These are phyloP conservation scores for Cyclotella distinguenda DNA, from an alignment of 108 stramenopile species.

Conservation along the genomic window DNA sequence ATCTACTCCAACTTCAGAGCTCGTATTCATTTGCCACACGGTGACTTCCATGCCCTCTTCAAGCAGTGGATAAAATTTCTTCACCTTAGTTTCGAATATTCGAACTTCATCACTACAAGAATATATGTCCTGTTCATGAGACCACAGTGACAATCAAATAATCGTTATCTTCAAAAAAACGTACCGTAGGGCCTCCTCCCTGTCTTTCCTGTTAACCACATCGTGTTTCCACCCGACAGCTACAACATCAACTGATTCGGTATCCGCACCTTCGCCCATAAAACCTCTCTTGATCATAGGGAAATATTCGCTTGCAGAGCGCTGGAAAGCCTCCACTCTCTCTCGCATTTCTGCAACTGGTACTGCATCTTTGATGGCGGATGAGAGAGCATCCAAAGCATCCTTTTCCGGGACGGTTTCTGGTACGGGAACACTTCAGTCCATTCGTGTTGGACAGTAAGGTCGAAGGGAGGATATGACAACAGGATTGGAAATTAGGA, in stretches of 20 bases:
- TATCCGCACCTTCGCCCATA: conserved; percentile 52
- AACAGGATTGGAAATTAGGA: not conserved
- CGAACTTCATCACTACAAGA: conserved; percentile 69
- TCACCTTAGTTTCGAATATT: conserved; percentile 71
- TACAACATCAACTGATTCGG: conserved; percentile 57
- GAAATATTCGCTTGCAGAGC: conserved; percentile 65
- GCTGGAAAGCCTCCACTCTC: conserved; percentile 23
- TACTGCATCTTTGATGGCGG: conserved; percentile 1
- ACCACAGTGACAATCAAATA: too few species aligned
- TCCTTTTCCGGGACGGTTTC: conserved; percentile 14
- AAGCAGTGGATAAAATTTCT: conserved; percentile 62
- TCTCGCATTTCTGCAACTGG: conserved; percentile 24
- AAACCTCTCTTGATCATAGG: conserved; percentile 82
- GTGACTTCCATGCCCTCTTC: conserved; percentile 86
- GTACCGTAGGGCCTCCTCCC: conserved; percentile 77
- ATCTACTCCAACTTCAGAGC: conserved; percentile 57
- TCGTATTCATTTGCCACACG: conserved; percentile 84
- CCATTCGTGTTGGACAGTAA: not conserved
- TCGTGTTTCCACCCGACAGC: conserved; percentile 84
- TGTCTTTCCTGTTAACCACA: conserved; percentile 73
- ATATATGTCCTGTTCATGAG: too few species aligned
- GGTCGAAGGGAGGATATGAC: not conserved
- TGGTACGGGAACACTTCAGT: conserved; percentile 3
- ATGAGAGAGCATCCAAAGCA: not conserved
- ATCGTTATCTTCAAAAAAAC: conserved; percentile 3